Conservation (phyloP, 805 yeast genomes). For the Barnettozyma salicaria region DNA sequence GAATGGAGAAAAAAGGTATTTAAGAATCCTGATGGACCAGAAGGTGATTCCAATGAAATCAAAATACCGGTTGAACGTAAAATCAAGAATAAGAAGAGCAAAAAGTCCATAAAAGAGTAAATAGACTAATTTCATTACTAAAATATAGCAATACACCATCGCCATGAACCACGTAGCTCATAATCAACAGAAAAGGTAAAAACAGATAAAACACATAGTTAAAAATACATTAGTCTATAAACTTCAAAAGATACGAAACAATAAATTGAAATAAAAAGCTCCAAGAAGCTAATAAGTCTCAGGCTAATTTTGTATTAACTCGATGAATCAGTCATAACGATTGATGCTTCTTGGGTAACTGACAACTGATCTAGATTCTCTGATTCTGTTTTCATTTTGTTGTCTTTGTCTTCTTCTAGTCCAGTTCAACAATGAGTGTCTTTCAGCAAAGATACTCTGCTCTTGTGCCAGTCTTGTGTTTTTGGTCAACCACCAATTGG, state of each 20-base stretch:
- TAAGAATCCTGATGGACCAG: conserved; percentile 48
- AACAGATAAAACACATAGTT: neutral
- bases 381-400: conserved; percentile 15
- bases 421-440: conserved; percentile 30
- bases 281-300: neutral
- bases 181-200: no score
- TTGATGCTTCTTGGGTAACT: conserved; percentile 23
- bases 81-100: conserved; percentile 2
- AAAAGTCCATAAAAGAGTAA: neutral
- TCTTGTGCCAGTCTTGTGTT: conserved; percentile 27
- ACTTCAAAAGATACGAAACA: no score
- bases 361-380: conserved; percentile 26
- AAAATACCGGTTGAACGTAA: conserved; percentile 20
- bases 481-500: conserved; percentile 37
- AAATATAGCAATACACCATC: no score
- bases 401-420: conserved; percentile 15
- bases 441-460: conserved; percentile 11
- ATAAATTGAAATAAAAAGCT: neutral
- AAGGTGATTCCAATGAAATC: conserved; percentile 22
- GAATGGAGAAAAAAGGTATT: conserved; percentile 90
- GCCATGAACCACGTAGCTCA: no score
- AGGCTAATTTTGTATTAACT: neutral
- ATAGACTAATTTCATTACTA: neutral
- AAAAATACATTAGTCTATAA: no score
- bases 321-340: conserved; percentile 19